Base-by-base conservation (phyloP, 352 stramenopile genomes). In the Pythium periplocum region DNA sequence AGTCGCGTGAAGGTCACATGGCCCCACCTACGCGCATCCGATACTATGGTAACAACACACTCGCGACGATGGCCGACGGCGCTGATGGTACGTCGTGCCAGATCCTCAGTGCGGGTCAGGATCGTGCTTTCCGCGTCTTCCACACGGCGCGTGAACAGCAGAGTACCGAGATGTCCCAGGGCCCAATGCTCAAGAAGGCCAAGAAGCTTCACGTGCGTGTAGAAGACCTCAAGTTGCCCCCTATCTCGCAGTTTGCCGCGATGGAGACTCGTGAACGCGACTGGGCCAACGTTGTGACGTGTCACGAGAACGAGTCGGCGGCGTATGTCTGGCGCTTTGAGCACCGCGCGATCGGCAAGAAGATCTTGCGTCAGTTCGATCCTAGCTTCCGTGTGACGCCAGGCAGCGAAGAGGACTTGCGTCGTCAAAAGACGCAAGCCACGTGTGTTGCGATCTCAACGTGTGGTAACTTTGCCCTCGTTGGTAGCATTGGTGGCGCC, bases 301-400 rank as follows among this genome's bases (percentile, higher is more conserved):
- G 96, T 61, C 96, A 99, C 71, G 72, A 90, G 44, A 85, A 93
- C 72, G 88, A 98, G 59, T 64, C 85, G 34, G 86, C 91, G 35
- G 96, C 95, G 4, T 98, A 98, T 57, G 89, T 98, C 12, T 99
- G 96, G 96, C 87, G 79, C 46, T 96, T 96, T 31, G 85, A 96
- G 50, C 68, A 89, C 45, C 86, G 92, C 42, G 81, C 88, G n/a
- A 97, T 98, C 54, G 90, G 83, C 50, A 96, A 97, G 52, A 90
- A 96, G 35, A 75, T 98, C 8, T 76, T 99, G 46, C 77, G 75
- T 37, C 81, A 93, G 86, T 87, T 94, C 71, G 64, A 98, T 66
- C 64, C 86, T 53, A 81, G 62, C 61, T 62, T 86, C 45, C 78
- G 71, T 17, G 73, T 87, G 48, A 74, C 73, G 7, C 72, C 69